Percentiles rank a stretch among this genome's conserved stretches.
Conservation (phyloP, 495 filamentous ascomycete species). For the Lentithecium fluviatile region DNA sequence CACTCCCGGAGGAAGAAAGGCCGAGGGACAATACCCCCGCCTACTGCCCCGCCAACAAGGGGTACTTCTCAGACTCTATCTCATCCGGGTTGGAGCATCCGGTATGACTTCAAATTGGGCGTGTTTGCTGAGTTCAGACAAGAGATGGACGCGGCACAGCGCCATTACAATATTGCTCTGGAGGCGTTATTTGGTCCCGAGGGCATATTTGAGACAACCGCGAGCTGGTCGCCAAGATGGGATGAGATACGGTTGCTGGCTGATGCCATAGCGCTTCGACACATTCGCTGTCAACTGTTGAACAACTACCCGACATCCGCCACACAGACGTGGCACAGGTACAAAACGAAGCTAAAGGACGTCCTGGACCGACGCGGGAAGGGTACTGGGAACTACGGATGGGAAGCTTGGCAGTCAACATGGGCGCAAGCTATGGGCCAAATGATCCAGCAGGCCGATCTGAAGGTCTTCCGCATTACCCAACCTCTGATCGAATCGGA, state of each 20-base stretch:
- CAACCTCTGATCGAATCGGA: slow-evolving; percentile 3
- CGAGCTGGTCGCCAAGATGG: slow-evolving; percentile 78
- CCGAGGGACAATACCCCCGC: slow-evolving; percentile 69
- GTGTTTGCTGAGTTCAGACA: slow-evolving; percentile 86
- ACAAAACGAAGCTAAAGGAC: slow-evolving; percentile 66
- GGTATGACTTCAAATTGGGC: slow-evolving; percentile 90
- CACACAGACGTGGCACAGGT: slow-evolving; percentile 70
- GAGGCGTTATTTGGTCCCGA: slow-evolving; percentile 75
- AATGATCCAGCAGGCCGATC: slow-evolving; percentile 63
- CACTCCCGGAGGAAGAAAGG: slow-evolving; percentile 81
- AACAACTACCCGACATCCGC: slow-evolving; percentile 70
- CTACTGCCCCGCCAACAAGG: slow-evolving; percentile 77
- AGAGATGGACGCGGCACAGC: slow-evolving; percentile 80
- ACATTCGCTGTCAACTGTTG: slow-evolving; percentile 77
- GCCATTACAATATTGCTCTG: slow-evolving; percentile 82
- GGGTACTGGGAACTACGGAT: slow-evolving; percentile 78
- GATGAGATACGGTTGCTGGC: slow-evolving; percentile 80
- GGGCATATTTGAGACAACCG: slow-evolving; percentile 75
- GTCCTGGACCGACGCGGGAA: slow-evolving; percentile 79
- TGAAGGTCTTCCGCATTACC: slow-evolving; percentile 44
- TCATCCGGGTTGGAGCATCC: slow-evolving; percentile 82
- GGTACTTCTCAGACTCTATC: slow-evolving; percentile 81
- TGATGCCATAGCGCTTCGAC: slow-evolving; percentile 74
- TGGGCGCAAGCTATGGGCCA: slow-evolving; percentile 83
- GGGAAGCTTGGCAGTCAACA: slow-evolving; percentile 82